Percentiles rank a stretch among this genome's conserved stretches.
Evolutionary conservation across 2,329 filamentous ascomycete species (phyloP).

Genomic region (Clarireedia hainanense): DNA sequence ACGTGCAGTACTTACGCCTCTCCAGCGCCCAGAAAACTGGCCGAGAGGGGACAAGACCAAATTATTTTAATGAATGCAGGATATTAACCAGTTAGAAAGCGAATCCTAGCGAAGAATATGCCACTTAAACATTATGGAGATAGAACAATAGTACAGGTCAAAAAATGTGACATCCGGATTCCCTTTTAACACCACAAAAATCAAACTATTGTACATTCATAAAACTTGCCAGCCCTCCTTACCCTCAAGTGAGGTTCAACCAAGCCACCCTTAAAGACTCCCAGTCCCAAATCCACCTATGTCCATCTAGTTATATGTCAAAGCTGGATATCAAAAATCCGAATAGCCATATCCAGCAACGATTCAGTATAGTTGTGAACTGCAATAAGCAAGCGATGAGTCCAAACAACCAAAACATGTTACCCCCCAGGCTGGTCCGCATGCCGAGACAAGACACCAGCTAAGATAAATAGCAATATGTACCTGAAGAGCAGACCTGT

Average conservation of each 20-base stretch:
- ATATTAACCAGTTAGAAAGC: no score
- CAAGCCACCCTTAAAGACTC: background rate
- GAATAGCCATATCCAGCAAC: constrained; percentile 9
- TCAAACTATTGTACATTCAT: constrained; percentile 6
- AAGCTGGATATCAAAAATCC: constrained; percentile 1
- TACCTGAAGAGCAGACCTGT: constrained; percentile 3
- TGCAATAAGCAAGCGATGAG: background rate
- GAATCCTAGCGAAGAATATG: background rate
- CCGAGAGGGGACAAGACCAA: no score
- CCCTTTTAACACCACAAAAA: background rate
- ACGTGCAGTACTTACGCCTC: background rate
- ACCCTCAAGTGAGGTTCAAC: background rate
- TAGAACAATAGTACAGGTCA: background rate
- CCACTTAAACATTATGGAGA: background rate
- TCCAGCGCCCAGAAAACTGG: no score
- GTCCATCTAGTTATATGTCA: constrained; percentile 4
- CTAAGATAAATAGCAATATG: constrained; percentile 5
- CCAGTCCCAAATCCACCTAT: background rate
- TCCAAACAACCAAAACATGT: background rate
- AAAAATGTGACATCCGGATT: background rate
- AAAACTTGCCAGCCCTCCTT: background rate
- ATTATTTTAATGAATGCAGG: no score
- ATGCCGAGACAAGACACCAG: background rate
- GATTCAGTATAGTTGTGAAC: background rate
- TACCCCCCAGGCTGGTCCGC: constrained; percentile 1